These are phyloP conservation scores for Nakazawaea ernobii DNA, from an alignment of 805 yeast species.

Conservation along the genomic window DNA sequence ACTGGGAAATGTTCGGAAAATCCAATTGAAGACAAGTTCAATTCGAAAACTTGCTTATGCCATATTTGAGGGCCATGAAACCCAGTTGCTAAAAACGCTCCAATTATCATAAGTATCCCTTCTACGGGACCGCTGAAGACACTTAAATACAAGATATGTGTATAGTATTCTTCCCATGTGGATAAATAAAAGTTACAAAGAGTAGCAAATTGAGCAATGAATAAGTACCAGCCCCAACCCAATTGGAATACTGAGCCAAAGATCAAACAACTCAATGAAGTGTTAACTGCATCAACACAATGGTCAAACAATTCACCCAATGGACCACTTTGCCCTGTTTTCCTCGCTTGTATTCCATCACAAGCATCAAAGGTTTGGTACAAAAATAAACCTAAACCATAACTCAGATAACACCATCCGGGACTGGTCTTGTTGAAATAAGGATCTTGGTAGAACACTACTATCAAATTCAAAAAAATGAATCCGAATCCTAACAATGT, in stretches of 20 bases:
- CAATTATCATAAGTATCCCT: slow-evolving; percentile 67
- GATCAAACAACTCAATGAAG: slow-evolving; percentile 71
- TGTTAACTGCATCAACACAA: slow-evolving; percentile 60
- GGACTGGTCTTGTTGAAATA: slow-evolving; percentile 55
- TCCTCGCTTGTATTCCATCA: slow-evolving; percentile 92
- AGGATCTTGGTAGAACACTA: slow-evolving; percentile 73
- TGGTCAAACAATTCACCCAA: slow-evolving; percentile 93
- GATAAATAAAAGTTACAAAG: slow-evolving; percentile 79
- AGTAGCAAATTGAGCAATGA: slow-evolving; percentile 66
- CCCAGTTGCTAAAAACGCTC: slow-evolving; percentile 57
- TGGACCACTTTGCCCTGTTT: slow-evolving; percentile 94
- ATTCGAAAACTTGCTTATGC: slow-evolving; percentile 37
- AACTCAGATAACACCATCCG: slow-evolving; percentile 67
- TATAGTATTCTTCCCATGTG: slow-evolving; percentile 95
- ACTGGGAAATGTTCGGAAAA: slow-evolving; percentile 21
- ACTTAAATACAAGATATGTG: slow-evolving; percentile 73
- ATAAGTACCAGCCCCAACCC: slow-evolving; percentile 59
- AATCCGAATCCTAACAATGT: slow-evolving; percentile 77
- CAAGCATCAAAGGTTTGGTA: slow-evolving; percentile 96
- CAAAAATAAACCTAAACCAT: slow-evolving; percentile 79
- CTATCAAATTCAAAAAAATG: slow-evolving; percentile 54
- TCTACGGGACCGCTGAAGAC: slow-evolving; percentile 93
- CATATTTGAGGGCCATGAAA: slow-evolving; percentile 65
- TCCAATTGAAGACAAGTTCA: slow-evolving; percentile 33
- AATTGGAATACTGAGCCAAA: slow-evolving; percentile 72